Percentiles rank a stretch among this genome's conserved stretches.
Evolutionary conservation across 176 grass and related monocot genomes (phyloP).

Genomic region (Oryza punctata): DNA sequence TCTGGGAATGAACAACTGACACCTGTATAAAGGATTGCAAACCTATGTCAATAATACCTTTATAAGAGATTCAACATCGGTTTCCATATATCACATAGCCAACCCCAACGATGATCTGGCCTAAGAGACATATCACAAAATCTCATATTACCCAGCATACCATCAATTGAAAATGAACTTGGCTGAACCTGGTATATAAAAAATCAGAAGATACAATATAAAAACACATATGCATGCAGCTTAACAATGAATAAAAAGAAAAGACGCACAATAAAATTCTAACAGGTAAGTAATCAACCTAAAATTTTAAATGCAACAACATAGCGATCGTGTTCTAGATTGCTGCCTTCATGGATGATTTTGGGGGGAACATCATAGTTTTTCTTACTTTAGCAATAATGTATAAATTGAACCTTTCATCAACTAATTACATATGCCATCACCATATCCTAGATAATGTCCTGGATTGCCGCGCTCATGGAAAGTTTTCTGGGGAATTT

Average conservation of each 20-base stretch:
- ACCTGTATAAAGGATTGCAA: not conserved
- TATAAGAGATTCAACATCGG: conserved; percentile 92
- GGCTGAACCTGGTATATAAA: conserved; percentile 72
- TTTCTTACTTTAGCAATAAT: not conserved
- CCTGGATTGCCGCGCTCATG: not conserved
- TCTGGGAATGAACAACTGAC: conserved; percentile 2
- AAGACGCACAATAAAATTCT: conserved; percentile 4
- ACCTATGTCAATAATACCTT: conserved; percentile 53
- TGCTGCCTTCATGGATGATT: not conserved
- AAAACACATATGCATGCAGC: conserved; percentile 1
- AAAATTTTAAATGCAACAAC: not conserved
- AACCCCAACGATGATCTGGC: conserved; percentile 89
- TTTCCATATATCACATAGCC: conserved; percentile 88
- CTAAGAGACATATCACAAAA: conserved; percentile 96
- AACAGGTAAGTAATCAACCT: not conserved
- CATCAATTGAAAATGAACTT: conserved; percentile 87
- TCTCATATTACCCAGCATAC: conserved; percentile 87
- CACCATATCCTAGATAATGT: not conserved
- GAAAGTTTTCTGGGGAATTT: not conserved
- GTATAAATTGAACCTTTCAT: conserved; percentile 5
- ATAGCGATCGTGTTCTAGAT: not conserved
- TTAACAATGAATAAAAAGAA: not conserved
- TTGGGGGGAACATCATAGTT: not conserved
- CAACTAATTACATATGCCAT: not conserved
- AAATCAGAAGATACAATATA: not conserved